A percentile compares a stretch with the other conserved stretches of the same genome.
Evolutionary conservation across 345 rosid genomes (phyloP).

Genomic region (Syzygium grande): DNA sequence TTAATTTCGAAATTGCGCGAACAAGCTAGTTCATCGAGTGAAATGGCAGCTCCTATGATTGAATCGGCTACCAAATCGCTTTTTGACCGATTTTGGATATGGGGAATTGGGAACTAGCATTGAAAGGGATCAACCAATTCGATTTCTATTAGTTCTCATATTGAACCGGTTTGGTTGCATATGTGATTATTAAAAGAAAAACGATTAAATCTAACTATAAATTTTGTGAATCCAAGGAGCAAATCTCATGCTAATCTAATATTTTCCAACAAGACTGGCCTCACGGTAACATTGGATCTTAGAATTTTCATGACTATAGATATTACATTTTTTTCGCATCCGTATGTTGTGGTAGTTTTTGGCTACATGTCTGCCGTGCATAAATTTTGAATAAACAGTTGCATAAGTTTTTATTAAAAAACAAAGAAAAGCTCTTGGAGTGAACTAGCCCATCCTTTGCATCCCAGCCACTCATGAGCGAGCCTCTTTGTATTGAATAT

Average conservation of each 20-base stretch:
- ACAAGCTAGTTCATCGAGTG: too few species aligned
- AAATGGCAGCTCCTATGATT: neutral
- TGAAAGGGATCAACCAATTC: neutral
- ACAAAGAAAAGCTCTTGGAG: too few species aligned
- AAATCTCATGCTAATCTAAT: neutral
- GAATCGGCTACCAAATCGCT: neutral
- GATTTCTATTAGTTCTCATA: neutral
- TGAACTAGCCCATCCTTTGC: neutral
- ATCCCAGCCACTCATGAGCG: neutral
- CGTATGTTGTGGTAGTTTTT: too few species aligned
- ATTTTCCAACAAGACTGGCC: neutral
- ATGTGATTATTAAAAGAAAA: neutral
- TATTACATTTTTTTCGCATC: neutral
- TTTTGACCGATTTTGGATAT: rapidly evolving
- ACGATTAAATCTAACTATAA: neutral
- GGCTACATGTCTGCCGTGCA: neutral
- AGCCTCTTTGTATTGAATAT: neutral
- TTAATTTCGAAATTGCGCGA: neutral
- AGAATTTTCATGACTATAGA: neutral
- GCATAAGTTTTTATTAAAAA: neutral
- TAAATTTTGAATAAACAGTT: neutral
- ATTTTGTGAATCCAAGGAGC: neutral
- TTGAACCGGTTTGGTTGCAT: neutral
- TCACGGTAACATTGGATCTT: neutral
- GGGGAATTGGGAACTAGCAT: neutral